These are phyloP conservation scores for Petunia secreta DNA, from an alignment of 257 asterid genomes.

Conservation along the genomic window DNA sequence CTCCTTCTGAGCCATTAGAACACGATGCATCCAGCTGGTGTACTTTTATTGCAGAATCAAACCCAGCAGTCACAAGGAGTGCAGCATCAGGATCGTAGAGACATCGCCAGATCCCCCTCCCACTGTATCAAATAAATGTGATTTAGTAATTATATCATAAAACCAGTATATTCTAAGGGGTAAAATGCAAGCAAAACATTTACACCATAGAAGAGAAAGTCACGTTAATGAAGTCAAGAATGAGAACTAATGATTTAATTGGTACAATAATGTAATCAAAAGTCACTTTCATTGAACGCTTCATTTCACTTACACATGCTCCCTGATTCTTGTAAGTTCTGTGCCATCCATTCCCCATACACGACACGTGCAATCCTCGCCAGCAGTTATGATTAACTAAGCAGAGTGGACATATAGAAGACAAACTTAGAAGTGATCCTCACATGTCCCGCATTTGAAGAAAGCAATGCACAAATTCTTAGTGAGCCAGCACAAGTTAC, in stretches of 20 bases:
- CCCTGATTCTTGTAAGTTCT: constrained; percentile 72
- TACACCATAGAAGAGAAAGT: background rate
- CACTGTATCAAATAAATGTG: constrained; percentile 52
- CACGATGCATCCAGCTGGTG: constrained; percentile 50
- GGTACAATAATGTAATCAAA: constrained; percentile 11
- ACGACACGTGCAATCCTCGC: constrained; percentile 97
- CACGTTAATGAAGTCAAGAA: background rate
- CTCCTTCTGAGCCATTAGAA: constrained; percentile 42
- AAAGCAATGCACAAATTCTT: constrained; percentile 9
- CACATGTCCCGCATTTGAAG: constrained; percentile 21
- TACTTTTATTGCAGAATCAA: constrained; percentile 92
- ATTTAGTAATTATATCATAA: constrained; percentile 12
- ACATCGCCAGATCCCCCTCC: constrained; percentile 98
- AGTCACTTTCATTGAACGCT: background rate
- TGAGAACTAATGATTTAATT: constrained; percentile 8
- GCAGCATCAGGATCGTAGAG: constrained; percentile 77
- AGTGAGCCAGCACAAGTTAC: background rate
- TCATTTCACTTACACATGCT: constrained; percentile 71
- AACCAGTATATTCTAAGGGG: background rate
- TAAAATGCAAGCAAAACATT: background rate
- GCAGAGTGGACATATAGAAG: constrained; percentile 29
- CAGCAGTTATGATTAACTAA: constrained; percentile 86
- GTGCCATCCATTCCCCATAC: constrained; percentile 83
- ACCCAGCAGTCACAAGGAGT: constrained; percentile 92
- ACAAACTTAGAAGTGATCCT: constrained; percentile 13